phyloP scores from a whole-genome alignment of 2,329 filamentous ascomycete genomes.

The Sporothrix protearum region DNA sequence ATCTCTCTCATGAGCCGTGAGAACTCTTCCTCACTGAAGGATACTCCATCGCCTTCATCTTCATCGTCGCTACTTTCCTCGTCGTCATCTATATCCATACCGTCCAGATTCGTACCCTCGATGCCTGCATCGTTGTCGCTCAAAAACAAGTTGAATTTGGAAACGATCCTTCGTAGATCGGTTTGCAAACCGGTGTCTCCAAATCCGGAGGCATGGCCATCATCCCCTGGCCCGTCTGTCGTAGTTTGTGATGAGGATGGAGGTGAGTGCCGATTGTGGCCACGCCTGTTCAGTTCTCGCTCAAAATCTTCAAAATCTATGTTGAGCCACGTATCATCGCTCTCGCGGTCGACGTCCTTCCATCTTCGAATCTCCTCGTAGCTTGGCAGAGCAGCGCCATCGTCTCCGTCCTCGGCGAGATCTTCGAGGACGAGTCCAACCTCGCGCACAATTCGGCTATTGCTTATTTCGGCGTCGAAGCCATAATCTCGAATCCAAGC shows the following conservation, averaged over 20 bases:
- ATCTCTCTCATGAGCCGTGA: slow-evolving; percentile 85
- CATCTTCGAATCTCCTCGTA: slow-evolving; percentile 71
- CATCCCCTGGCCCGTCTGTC: background rate
- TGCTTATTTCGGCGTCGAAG: slow-evolving; percentile 63
- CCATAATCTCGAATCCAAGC: slow-evolving; percentile 86
- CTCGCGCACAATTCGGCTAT: slow-evolving; percentile 68
- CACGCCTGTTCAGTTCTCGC: slow-evolving; percentile 61
- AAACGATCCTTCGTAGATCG: slow-evolving; percentile 85
- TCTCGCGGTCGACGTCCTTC: slow-evolving; percentile 60
- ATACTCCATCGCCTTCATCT: slow-evolving; percentile 69
- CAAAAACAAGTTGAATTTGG: slow-evolving; percentile 87
- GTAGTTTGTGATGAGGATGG: background rate
- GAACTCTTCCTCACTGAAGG: slow-evolving; percentile 82
- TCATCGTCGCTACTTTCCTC: slow-evolving; percentile 59
- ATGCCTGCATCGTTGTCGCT: slow-evolving; percentile 78
- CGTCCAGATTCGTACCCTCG: slow-evolving; percentile 71
- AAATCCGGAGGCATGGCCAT: slow-evolving; percentile 43
- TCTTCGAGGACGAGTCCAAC: slow-evolving; percentile 74
- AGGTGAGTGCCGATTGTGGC: background rate
- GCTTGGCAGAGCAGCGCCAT: slow-evolving; percentile 56
- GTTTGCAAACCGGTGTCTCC: slow-evolving; percentile 66
- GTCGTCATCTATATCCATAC: slow-evolving; percentile 65
- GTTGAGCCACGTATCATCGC: slow-evolving; percentile 87
- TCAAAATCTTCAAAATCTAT: slow-evolving; percentile 91
- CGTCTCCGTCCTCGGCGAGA: slow-evolving; percentile 65